A percentile compares a stretch with the other conserved stretches of the same genome.
phyloP scores from a whole-genome alignment of 2,329 filamentous ascomycete species.

The Lachnellula willkommii region DNA sequence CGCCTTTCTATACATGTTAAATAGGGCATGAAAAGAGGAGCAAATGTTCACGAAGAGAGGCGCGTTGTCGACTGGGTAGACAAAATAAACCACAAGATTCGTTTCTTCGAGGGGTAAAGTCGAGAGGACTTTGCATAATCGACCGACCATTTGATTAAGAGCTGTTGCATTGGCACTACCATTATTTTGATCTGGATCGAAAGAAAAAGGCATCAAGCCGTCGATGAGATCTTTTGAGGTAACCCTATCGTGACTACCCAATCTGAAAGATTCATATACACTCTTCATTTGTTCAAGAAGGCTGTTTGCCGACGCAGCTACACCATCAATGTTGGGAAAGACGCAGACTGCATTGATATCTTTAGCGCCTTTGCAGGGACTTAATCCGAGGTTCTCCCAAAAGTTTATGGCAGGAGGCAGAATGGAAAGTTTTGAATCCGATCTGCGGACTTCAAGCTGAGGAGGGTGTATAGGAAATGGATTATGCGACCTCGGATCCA shows the following conservation, averaged over 20 bases:
- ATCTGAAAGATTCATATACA: constrained; percentile 67
- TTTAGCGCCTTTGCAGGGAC: constrained; percentile 65
- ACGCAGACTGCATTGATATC: constrained; percentile 66
- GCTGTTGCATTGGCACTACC: constrained; percentile 20
- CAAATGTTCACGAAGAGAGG: constrained; percentile 65
- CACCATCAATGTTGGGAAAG: constrained; percentile 59
- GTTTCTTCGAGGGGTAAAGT: constrained; percentile 34
- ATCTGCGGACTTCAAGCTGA: constrained; percentile 66
- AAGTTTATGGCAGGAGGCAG: constrained; percentile 70
- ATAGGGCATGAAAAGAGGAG: constrained; percentile 66
- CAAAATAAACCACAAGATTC: constrained; percentile 71
- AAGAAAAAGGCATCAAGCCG: constrained; percentile 25
- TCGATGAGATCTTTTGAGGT: constrained; percentile 34
- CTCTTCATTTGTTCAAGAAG: constrained; percentile 66
- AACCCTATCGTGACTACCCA: constrained; percentile 56
- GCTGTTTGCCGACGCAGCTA: constrained; percentile 53
- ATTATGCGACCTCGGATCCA: constrained; percentile 40
- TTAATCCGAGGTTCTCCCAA: constrained; percentile 75
- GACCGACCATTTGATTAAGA: constrained; percentile 27
- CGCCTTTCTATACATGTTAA: constrained; percentile 54
- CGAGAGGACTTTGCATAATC: constrained; percentile 28
- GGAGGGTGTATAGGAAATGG: constrained; percentile 62
- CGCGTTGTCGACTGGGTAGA: constrained; percentile 61
- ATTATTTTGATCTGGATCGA: constrained; percentile 36
- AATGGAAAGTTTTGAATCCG: constrained; percentile 65